Conservation (phyloP, 2,329 filamentous ascomycete species). For the Fusarium metavorans region DNA sequence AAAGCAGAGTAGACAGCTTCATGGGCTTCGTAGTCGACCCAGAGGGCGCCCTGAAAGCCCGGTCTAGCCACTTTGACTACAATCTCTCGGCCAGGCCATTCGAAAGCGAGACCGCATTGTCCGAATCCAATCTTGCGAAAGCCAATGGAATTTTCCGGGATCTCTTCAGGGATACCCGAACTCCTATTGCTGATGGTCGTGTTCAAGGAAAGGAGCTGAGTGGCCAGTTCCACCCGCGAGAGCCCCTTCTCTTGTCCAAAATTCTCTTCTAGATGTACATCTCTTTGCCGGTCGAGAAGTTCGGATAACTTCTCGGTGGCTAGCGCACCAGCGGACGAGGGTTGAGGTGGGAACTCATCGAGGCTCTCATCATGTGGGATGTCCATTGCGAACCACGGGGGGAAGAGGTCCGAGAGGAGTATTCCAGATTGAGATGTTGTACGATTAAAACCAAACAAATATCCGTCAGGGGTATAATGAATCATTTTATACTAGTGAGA, state of each 20-base stretch:
- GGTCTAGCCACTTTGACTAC: slow-evolving; percentile 41
- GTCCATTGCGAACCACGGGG: background rate
- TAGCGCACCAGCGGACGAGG: background rate
- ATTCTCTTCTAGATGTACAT: background rate
- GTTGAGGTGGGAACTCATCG: background rate
- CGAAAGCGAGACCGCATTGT: slow-evolving; percentile 44
- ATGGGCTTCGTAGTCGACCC: slow-evolving; percentile 37
- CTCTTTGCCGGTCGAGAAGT: background rate
- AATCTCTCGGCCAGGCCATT: slow-evolving; percentile 19
- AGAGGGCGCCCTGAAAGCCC: slow-evolving; percentile 33
- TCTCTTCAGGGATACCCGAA: background rate
- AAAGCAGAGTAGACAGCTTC: slow-evolving; percentile 30
- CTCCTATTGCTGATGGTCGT: background rate
- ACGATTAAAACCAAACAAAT: background rate
- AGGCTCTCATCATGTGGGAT: background rate
- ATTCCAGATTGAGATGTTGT: background rate
- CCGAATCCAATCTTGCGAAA: slow-evolving; percentile 43
- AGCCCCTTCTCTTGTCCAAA: background rate
- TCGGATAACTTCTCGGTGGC: background rate
- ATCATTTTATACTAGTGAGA: background rate
- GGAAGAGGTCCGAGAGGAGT: background rate
- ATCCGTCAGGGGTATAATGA: background rate
- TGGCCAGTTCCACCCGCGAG: background rate
- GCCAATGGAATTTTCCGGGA: background rate
- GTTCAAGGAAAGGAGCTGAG: background rate